phyloP scores from a whole-genome alignment of 768 basidiomycete genomes.

The Pholiota microspora region DNA sequence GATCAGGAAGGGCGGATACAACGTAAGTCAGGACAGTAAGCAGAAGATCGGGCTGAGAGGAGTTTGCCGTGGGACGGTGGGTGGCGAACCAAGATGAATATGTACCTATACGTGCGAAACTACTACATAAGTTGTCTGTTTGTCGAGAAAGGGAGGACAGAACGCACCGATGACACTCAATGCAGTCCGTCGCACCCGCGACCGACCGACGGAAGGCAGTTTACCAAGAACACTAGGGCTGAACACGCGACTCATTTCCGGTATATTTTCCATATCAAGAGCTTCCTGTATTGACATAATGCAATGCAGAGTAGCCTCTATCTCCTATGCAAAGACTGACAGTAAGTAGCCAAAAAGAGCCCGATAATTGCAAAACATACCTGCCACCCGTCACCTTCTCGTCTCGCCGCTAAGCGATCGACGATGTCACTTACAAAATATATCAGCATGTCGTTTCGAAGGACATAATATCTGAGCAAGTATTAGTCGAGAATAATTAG shows the following conservation, averaged over 20 bases:
- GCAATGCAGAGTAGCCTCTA: slow-evolving; percentile 86
- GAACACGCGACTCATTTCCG: slow-evolving; percentile 63
- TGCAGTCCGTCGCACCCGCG: slow-evolving; percentile 70
- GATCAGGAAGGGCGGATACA: slow-evolving; percentile 67
- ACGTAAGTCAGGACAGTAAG: slow-evolving; percentile 69
- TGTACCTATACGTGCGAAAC: slow-evolving; percentile 40
- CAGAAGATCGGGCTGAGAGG: slow-evolving; percentile 43
- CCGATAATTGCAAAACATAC: slow-evolving; percentile 32
- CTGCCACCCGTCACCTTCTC: slow-evolving; percentile 67
- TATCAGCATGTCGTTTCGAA: slow-evolving; percentile 79
- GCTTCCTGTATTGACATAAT: slow-evolving; percentile 88
- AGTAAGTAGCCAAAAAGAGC: neutral
- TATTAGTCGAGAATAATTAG: neutral
- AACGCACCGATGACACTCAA: slow-evolving; percentile 70
- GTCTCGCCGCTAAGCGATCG: slow-evolving; percentile 45
- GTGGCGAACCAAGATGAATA: slow-evolving; percentile 83
- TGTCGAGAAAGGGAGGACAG: neutral
- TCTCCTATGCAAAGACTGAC: slow-evolving; percentile 46
- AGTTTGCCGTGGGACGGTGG: slow-evolving; percentile 10
- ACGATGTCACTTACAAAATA: slow-evolving; percentile 64
- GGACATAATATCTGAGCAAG: slow-evolving; percentile 71
- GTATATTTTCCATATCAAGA: slow-evolving; percentile 52
- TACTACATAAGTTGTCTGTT: too few relatives aligned
- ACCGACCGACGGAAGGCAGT: slow-evolving; percentile 61
- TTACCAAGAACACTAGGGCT: slow-evolving; percentile 67